Evolutionary conservation across 1,139 yeast genomes (phyloP).

Genomic region (Scheffersomyces titani): DNA sequence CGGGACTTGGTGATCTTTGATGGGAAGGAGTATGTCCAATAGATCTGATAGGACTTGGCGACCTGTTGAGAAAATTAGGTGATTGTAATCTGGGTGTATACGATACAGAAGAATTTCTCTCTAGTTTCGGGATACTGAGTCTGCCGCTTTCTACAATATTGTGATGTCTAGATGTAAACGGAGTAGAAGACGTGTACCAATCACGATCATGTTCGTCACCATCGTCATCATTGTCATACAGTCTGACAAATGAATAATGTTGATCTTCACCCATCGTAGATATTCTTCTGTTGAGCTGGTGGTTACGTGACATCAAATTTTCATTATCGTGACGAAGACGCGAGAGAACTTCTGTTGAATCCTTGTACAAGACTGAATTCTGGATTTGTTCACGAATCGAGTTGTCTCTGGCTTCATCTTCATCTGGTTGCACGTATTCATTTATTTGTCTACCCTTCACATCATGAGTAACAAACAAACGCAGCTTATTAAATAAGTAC

Average conservation of each 20-base stretch:
- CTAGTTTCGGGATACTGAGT: not conserved
- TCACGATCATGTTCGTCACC: conserved; percentile 13
- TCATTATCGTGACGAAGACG: conserved; percentile 13
- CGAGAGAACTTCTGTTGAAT: conserved; percentile 13
- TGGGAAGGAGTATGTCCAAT: not conserved
- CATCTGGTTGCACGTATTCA: conserved; percentile 9
- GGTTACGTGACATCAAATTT: conserved; percentile 11
- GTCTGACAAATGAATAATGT: conserved; percentile 4
- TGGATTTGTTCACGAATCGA: conserved; percentile 2
- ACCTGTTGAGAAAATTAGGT: conserved; percentile 7
- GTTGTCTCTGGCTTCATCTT: not conserved
- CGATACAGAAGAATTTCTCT: not conserved
- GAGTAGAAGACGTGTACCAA: conserved; percentile 26
- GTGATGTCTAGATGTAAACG: conserved; percentile 11
- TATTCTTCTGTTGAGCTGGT: conserved; percentile 12
- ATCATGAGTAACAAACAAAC: conserved; percentile 50
- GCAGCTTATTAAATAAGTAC: conserved; percentile 36
- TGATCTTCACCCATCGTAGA: conserved; percentile 6
- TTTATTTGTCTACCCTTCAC: conserved; percentile 34
- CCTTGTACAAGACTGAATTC: conserved; percentile 8
- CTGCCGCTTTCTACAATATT: not conserved
- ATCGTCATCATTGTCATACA: conserved; percentile 9
- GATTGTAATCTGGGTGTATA: not conserved
- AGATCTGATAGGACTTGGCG: conserved; percentile 13
- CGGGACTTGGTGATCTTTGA: conserved; percentile 9